Evolutionary conservation across 768 basidiomycete genomes (phyloP).

Genomic region (Hebeloma cylindrosporum): DNA sequence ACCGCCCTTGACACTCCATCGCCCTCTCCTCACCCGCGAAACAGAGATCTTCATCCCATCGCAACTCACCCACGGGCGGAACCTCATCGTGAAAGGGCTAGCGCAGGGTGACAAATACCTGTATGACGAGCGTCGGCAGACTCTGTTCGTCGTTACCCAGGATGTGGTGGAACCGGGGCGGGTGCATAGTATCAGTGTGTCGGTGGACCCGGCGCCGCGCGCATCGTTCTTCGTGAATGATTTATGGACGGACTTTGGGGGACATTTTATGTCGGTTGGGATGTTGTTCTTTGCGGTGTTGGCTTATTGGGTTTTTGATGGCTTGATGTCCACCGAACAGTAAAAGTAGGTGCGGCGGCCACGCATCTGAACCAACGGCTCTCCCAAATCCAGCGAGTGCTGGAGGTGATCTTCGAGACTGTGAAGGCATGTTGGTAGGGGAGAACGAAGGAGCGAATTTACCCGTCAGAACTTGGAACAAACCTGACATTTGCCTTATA

Average conservation of each 20-base stretch:
- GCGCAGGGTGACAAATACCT: constrained; percentile 46
- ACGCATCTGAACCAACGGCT: too few species aligned
- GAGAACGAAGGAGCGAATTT: too few species aligned
- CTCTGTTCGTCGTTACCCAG: constrained; percentile 63
- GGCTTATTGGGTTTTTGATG: constrained; percentile 10
- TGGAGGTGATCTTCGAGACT: too few species aligned
- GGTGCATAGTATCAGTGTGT: constrained; percentile 51
- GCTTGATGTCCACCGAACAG: constrained; percentile 4
- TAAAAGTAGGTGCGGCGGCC: too few species aligned
- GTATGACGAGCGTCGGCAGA: constrained; percentile 70
- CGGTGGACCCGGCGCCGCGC: constrained; percentile 52
- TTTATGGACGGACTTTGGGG: constrained; percentile 60
- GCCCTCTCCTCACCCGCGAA: constrained; percentile 48
- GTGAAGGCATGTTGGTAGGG: too few species aligned
- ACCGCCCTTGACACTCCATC: constrained; percentile 43
- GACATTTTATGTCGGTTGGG: constrained; percentile 20
- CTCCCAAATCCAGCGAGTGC: too few species aligned
- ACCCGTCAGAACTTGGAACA: too few species aligned
- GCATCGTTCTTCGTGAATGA: constrained; percentile 58
- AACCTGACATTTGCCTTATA: too few species aligned
- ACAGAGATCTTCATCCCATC: constrained; percentile 86
- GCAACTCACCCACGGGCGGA: constrained; percentile 53
- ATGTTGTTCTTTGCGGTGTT: constrained; percentile 22
- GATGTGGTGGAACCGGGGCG: constrained; percentile 45
- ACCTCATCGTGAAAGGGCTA: constrained; percentile 59